A percentile compares a stretch with the other conserved stretches of the same genome.
Evolutionary conservation across 2,329 filamentous ascomycete species (phyloP).

Genomic region (Paecilomyces formosus): DNA sequence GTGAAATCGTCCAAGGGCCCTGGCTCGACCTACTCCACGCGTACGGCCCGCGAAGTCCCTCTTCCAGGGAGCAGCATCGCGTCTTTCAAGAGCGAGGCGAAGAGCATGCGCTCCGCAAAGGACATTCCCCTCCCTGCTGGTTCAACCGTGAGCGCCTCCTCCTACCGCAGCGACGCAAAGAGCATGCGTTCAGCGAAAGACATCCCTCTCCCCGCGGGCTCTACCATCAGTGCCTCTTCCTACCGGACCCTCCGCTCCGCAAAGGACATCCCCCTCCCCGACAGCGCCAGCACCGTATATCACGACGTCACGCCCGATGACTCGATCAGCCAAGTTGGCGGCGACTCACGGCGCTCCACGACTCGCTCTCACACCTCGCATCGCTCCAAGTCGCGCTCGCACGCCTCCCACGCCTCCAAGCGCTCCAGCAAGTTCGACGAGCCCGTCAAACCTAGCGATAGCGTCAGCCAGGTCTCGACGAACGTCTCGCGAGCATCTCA

Average conservation of each 20-base stretch:
- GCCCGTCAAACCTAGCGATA: slow-evolving; percentile 30
- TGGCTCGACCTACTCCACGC: slow-evolving; percentile 23
- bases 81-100: slow-evolving; percentile 15
- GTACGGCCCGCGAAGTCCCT: slow-evolving; percentile 28
- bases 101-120: slow-evolving; percentile 7
- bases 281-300: slow-evolving; percentile 20
- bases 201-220: slow-evolving; percentile 25
- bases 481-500: slow-evolving; percentile 19
- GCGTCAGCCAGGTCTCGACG: slow-evolving; percentile 31
- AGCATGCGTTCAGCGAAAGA: slow-evolving; percentile 10
- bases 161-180: slow-evolving; percentile 15
- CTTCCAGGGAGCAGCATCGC: slow-evolving; percentile 17
- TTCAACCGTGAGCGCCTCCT: slow-evolving; percentile 17
- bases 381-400: slow-evolving; percentile 10
- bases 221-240: slow-evolving; percentile 14
- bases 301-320: slow-evolving; percentile 63
- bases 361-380: slow-evolving; percentile 10
- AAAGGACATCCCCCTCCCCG: slow-evolving; percentile 21
- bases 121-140: slow-evolving; percentile 25
- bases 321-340: slow-evolving; percentile 62
- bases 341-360: slow-evolving; percentile 14
- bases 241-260: slow-evolving; percentile 5
- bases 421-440: slow-evolving; percentile 30
- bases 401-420: slow-evolving; percentile 17
- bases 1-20: slow-evolving; percentile 10